These are phyloP conservation scores for Coniosporium apollinis DNA, from an alignment of 495 filamentous ascomycete species.

Conservation along the genomic window DNA sequence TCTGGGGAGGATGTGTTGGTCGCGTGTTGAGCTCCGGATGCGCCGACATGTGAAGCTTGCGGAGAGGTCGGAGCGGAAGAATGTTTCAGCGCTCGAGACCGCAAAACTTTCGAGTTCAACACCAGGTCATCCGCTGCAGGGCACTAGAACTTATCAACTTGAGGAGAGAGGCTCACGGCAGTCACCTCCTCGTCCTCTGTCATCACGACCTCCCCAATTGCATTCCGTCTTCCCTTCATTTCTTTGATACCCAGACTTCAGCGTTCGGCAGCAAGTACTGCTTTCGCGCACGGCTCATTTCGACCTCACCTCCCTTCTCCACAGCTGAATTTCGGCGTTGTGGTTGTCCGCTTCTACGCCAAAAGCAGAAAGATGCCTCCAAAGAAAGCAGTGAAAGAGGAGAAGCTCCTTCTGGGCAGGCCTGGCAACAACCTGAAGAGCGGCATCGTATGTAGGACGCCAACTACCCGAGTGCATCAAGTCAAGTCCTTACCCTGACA, in stretches of 20 bases:
- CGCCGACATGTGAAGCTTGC: no score
- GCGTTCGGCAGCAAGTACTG: constrained; percentile 46
- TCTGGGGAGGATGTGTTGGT: no score
- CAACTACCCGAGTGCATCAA: constrained; percentile 13
- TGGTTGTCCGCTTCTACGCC: constrained; percentile 29
- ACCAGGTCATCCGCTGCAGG: no score
- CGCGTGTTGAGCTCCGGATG: no score
- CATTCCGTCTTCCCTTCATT: constrained; percentile 34
- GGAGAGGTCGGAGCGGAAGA: no score
- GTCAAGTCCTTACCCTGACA: constrained; percentile 15
- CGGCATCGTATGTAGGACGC: constrained; percentile 79
- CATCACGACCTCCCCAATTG: constrained; percentile 28
- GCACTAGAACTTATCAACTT: no score
- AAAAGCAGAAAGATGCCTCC: constrained; percentile 51
- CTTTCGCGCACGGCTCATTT: no score
- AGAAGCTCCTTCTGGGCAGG: constrained; percentile 78
- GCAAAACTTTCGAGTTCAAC: no score
- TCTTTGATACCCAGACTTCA: constrained; percentile 32
- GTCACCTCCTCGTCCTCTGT: constrained; percentile 15
- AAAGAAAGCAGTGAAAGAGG: constrained; percentile 50
- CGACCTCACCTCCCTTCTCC: constrained; percentile 8
- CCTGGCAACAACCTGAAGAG: constrained; percentile 98
- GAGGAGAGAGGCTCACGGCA: constrained; percentile 9
- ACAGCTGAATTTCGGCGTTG: constrained; percentile 5
- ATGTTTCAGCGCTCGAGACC: no score